Percentiles rank a stretch among this genome's conserved stretches.
phyloP scores from a whole-genome alignment of 1,284 basidiomycete genomes.

The Marasmius tenuissimus region DNA sequence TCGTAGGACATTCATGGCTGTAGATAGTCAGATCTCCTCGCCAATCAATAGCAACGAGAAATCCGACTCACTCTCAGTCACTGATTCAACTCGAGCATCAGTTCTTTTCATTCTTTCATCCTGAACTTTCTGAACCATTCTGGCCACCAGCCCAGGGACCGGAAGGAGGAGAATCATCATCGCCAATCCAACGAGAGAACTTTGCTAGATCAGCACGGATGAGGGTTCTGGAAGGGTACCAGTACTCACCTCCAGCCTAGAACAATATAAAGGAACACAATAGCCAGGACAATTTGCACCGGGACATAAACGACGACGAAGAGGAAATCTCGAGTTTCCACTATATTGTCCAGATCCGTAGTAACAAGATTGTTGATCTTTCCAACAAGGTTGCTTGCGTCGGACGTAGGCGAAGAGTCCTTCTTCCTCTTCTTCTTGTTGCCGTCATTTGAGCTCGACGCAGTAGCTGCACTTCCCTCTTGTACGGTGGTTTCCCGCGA shows the following conservation, averaged over 20 bases:
- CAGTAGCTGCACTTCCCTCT: background rate
- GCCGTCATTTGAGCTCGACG: slow-evolving; percentile 2
- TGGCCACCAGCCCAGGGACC: slow-evolving; percentile 45
- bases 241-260: slow-evolving; percentile 36
- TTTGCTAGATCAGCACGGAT: slow-evolving; percentile 11
- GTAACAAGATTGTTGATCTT: slow-evolving; percentile 23
- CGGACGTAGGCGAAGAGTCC: slow-evolving; percentile 1
- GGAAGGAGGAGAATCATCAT: slow-evolving; percentile 54
- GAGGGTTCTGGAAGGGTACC: background rate
- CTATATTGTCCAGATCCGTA: slow-evolving; percentile 40
- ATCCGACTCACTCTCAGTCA: slow-evolving; percentile 46
- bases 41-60: background rate
- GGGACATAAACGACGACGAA: slow-evolving; percentile 42
- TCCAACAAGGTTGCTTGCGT: slow-evolving; percentile 16
- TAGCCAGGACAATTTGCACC: slow-evolving; percentile 40
- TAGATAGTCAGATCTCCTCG: background rate
- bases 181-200: slow-evolving; percentile 52
- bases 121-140: slow-evolving; percentile 34
- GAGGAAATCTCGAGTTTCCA: slow-evolving; percentile 37
- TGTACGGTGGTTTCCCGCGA: background rate
- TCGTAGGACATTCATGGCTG: slow-evolving; percentile 48
- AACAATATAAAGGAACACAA: slow-evolving; percentile 43
- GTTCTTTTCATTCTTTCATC: slow-evolving; percentile 27
- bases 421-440: background rate
- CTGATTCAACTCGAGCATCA: slow-evolving; percentile 50